Evolutionary conservation across 1,284 basidiomycete species (phyloP), one percentile per base, ranked within the genome.

Genomic region (Heliocybe sulcata): DNA sequence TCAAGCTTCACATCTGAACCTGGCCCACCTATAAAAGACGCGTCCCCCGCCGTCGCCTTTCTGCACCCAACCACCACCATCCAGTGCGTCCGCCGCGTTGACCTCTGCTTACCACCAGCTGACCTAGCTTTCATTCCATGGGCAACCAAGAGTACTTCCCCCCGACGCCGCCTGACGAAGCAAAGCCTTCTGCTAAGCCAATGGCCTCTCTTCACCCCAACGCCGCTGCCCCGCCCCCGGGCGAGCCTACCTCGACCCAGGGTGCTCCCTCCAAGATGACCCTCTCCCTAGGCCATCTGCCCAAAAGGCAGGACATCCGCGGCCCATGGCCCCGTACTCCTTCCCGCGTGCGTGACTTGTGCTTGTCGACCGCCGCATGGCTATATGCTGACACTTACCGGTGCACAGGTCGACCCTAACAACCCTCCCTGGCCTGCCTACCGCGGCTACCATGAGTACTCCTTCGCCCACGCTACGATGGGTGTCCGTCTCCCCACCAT

Each of bases 391-490:
- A 54, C 55, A 33, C 52, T 33, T 50, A 51, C 4, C 38, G 29
- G 16, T 25, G 20, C 20, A 2, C 54, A 87, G 85, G 78, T 90
- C 55, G 85, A 94, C 69, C 92, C 93, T 38, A 92, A 98, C 74
- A 94, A 97, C 75, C 95, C 95, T 29, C 95, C 95, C 52, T 98
- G 94, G 94, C 94, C 94, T 27, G 94, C 90, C 1, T 94, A 85
- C 75, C 86, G 94, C 58, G 94, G 94, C 9, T 97, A 97, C 73
- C 94, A 97, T 71, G 91, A 94, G 71, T 97, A 94, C 72, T 95
- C 93, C 1, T 95, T 95, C 69, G 93, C 94, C 54, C 89, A 95
- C 66, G 92, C 91, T 35, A 92, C 90, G 8, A 97, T 97, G 94
- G 92, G 92, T 59, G 87, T 91, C 51, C 88, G 95, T 57, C 81